phyloP scores from a whole-genome alignment of 1,139 yeast genomes.

The Dujonia santamariae region DNA sequence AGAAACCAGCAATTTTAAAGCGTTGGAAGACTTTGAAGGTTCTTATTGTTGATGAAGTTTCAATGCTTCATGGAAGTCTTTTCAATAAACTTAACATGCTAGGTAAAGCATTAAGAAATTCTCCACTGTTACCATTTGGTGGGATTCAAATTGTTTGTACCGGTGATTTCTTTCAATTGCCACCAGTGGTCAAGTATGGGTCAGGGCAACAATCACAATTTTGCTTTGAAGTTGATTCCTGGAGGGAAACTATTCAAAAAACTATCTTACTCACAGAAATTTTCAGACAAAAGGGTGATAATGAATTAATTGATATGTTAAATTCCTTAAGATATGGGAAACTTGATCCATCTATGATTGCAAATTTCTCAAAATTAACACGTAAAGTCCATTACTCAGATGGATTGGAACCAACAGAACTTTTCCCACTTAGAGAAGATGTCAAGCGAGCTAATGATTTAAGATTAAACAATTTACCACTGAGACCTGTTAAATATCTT shows the following conservation, averaged over 20 bases:
- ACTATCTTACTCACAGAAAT: slow-evolving; percentile 62
- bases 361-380: slow-evolving; percentile 45
- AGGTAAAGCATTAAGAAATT: slow-evolving; percentile 52
- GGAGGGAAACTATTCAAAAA: slow-evolving; percentile 52
- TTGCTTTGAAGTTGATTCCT: slow-evolving; percentile 57
- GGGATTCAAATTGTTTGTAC: slow-evolving; percentile 77
- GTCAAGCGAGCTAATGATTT: slow-evolving; percentile 66
- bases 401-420: slow-evolving; percentile 78
- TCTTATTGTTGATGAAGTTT: slow-evolving; percentile 74
- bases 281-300: slow-evolving; percentile 72
- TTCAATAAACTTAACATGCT: slow-evolving; percentile 63
- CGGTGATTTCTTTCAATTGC: slow-evolving; percentile 85
- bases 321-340: slow-evolving; percentile 71
- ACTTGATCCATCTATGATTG: slow-evolving; percentile 42
- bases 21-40: slow-evolving; percentile 65
- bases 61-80: slow-evolving; percentile 73
- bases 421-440: slow-evolving; percentile 71
- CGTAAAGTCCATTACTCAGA: slow-evolving; percentile 60
- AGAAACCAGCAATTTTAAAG: slow-evolving; percentile 39
- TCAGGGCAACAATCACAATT: slow-evolving; percentile 34
- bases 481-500: slow-evolving; percentile 43
- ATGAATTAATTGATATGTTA: slow-evolving; percentile 65
- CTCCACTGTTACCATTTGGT: slow-evolving; percentile 55
- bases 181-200: slow-evolving; percentile 61
- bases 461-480: slow-evolving; percentile 39